Evolutionary conservation across 2,329 filamentous ascomycete genomes (phyloP).

Genomic region (Epichloe sibirici): DNA sequence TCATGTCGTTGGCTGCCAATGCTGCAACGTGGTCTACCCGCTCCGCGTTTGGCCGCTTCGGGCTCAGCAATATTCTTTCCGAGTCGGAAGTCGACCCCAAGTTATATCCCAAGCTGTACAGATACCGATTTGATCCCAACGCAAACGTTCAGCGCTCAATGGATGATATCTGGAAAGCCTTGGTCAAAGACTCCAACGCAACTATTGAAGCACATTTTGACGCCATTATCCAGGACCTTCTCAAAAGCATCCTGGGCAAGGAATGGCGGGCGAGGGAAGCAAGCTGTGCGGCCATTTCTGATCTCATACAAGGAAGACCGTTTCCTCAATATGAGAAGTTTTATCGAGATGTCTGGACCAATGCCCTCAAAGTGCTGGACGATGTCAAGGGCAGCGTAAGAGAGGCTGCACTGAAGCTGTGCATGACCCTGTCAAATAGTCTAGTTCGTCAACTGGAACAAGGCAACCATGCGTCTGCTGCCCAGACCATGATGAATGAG

Average conservation of each 20-base stretch:
- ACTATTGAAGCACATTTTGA: constrained; percentile 77
- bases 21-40: constrained; percentile 96
- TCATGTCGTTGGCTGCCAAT: constrained; percentile 94
- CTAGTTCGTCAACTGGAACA: constrained; percentile 78
- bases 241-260: constrained; percentile 74
- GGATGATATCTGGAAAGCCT: constrained; percentile 93
- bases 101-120: constrained; percentile 86
- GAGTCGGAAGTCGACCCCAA: constrained; percentile 84
- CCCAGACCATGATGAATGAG: constrained; percentile 69
- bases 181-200: constrained; percentile 77
- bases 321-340: constrained; percentile 71
- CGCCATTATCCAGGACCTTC: constrained; percentile 74
- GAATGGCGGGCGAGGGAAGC: constrained; percentile 93
- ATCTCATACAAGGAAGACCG: constrained; percentile 71
- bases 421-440: constrained; percentile 71
- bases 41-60: constrained; percentile 89
- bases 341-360: constrained; percentile 72
- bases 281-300: constrained; percentile 78
- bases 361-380: constrained; percentile 82
- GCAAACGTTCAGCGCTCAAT: constrained; percentile 86
- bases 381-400: constrained; percentile 92
- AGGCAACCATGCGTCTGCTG: constrained; percentile 56
- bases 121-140: constrained; percentile 93
- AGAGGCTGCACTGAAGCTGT: constrained; percentile 66
- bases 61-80: constrained; percentile 80